Conservation (phyloP, 805 yeast species). For the Isabelozyma gotoi region DNA sequence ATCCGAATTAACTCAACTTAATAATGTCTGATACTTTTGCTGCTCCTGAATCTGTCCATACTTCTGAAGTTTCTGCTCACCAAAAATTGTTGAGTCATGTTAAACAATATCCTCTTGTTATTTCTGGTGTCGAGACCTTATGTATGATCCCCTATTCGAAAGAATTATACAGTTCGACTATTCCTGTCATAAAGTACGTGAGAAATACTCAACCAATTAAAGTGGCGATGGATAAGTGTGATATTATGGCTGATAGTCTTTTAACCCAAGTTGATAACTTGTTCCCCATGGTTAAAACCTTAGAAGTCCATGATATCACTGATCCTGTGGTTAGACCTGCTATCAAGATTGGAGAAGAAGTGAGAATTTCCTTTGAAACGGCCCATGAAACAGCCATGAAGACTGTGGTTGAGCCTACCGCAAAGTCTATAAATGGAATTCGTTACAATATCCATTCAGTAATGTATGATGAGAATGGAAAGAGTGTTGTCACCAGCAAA, state of each 20-base stretch:
- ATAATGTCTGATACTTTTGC: not conserved
- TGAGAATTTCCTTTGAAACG: conserved; percentile 21
- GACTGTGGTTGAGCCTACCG: conserved; percentile 46
- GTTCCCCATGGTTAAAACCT: conserved; percentile 59
- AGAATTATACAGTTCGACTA: conserved; percentile 25
- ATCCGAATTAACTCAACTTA: not conserved
- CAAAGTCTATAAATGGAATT: conserved; percentile 44
- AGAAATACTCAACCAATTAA: conserved; percentile 33
- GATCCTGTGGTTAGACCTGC: conserved; percentile 51
- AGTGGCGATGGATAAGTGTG: conserved; percentile 52
- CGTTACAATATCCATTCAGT: conserved; percentile 53
- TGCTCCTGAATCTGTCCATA: not conserved
- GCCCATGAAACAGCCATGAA: conserved; percentile 9
- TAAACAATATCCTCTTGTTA: conserved; percentile 48
- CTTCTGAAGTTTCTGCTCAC: conserved; percentile 3
- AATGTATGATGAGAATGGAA: conserved; percentile 58
- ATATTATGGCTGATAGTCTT: conserved; percentile 49
- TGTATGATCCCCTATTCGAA: conserved; percentile 37
- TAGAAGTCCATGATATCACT: conserved; percentile 49
- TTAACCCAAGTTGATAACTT: conserved; percentile 56
- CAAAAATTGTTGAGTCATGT: conserved; percentile 30
- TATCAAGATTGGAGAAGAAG: conserved; percentile 36
- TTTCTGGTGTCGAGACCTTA: conserved; percentile 35
- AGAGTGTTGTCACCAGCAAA: conserved; percentile 60
- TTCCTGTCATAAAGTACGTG: conserved; percentile 21